Conservation (phyloP, 805 yeast genomes). For the Maudiozyma saulgeensis region DNA sequence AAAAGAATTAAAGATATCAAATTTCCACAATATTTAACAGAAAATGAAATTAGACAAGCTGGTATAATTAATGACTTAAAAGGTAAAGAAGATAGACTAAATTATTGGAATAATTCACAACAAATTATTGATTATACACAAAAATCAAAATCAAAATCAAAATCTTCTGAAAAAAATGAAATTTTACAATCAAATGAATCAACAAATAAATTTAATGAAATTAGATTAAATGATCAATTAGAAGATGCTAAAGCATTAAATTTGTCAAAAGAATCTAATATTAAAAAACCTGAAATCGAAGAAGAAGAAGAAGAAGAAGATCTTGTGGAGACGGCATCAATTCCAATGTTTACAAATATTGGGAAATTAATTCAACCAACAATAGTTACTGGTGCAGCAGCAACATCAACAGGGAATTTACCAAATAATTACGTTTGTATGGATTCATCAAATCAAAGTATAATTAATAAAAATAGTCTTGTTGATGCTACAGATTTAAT, state of each 20-base stretch:
- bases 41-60: constrained; percentile 23
- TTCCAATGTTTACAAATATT: constrained; percentile 5
- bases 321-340: neutral
- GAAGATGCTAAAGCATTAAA: constrained; percentile 2
- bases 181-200: neutral
- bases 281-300: neutral
- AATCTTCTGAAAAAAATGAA: neutral
- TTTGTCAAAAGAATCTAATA: neutral
- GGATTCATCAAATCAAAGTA: neutral
- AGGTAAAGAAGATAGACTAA: constrained; percentile 17
- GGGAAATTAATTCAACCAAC: neutral
- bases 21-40: constrained; percentile 21
- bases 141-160: neutral
- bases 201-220: neutral
- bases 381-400: too few relatives aligned
- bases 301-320: neutral
- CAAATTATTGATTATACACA: constrained; percentile 3
- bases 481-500: constrained; percentile 6
- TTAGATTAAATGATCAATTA: constrained; percentile 1
- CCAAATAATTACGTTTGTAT: neutral
- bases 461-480: constrained; percentile 1
- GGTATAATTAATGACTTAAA: constrained; percentile 15
- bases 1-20: constrained; percentile 25
- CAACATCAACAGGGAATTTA: neutral
- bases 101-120: constrained; percentile 20